Evolutionary conservation across 2,329 filamentous ascomycete species (phyloP).

Genomic region (Didymella segeticola): DNA sequence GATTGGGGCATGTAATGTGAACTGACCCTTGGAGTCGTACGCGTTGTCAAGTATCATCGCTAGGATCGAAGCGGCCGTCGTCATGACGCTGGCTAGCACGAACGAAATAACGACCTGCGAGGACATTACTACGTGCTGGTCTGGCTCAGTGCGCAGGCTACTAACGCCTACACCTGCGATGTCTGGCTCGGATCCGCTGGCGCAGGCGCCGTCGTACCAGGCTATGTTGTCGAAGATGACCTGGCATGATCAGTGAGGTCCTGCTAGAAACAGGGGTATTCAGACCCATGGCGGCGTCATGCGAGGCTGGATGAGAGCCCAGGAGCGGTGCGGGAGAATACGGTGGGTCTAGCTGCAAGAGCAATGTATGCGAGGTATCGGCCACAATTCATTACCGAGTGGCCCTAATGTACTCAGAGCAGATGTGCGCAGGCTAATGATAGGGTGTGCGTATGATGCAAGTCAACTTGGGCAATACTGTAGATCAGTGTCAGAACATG

Average conservation of each 20-base stretch:
- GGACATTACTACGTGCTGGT: not conserved
- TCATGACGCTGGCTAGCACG: conserved; percentile 39
- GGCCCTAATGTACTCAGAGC: not conserved
- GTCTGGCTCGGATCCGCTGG: conserved; percentile 36
- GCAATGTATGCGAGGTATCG: not conserved
- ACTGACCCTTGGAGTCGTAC: conserved; percentile 35
- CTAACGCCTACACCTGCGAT: conserved; percentile 40
- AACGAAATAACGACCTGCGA: conserved; percentile 41
- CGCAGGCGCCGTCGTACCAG: conserved; percentile 29
- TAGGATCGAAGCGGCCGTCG: conserved; percentile 38
- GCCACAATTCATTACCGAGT: not conserved
- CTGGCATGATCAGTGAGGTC: not conserved
- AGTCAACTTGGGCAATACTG: not conserved
- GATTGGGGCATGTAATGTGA: conserved; percentile 27
- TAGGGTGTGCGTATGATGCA: not conserved
- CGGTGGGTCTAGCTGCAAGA: not conserved
- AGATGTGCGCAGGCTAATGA: not conserved
- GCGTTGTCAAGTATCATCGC: conserved; percentile 44
- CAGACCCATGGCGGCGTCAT: conserved; percentile 38
- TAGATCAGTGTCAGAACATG: not conserved
- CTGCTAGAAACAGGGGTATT: not conserved
- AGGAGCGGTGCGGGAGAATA: not conserved
- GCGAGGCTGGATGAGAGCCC: not conserved
- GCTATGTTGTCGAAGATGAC: conserved; percentile 28
- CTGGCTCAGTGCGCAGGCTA: not conserved